These are phyloP conservation scores for Amanita pseudoporphyria DNA, from an alignment of 768 basidiomycete species.

Conservation along the genomic window DNA sequence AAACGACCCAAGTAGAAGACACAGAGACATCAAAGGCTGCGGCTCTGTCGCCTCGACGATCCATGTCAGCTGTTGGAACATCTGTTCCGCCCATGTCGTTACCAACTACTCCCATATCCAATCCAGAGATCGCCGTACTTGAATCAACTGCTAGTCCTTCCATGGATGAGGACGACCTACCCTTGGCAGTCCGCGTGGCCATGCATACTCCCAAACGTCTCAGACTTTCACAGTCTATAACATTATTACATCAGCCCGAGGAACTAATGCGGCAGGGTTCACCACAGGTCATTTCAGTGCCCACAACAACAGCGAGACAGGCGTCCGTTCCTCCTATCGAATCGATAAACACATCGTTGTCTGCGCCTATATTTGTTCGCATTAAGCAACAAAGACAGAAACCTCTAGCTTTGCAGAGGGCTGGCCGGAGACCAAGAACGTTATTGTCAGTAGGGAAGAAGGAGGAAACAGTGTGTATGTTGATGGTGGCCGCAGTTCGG, in stretches of 20 bases:
- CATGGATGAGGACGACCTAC: slow-evolving; percentile 1
- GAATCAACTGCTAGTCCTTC: slow-evolving; percentile 7
- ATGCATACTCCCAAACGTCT: slow-evolving; percentile 3
- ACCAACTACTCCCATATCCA: slow-evolving; percentile 17
- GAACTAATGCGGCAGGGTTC: background rate
- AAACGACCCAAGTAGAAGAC: background rate
- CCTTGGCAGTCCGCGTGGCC: background rate
- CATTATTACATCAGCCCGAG: slow-evolving; percentile 2
- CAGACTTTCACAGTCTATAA: background rate
- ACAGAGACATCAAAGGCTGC: background rate
- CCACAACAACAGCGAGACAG: slow-evolving; percentile 7
- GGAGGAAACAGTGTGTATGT: slow-evolving; percentile 14
- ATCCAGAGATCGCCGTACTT: slow-evolving; percentile 20
- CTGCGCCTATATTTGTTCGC: slow-evolving; percentile 1
- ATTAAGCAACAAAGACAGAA: slow-evolving; percentile 8
- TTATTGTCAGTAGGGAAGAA: slow-evolving; percentile 12
- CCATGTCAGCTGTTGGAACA: background rate
- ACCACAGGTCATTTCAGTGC: background rate
- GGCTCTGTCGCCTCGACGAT: background rate
- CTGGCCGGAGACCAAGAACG: background rate
- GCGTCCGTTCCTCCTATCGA: slow-evolving; percentile 20
- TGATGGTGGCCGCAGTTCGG: slow-evolving; percentile 43
- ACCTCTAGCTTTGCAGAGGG: background rate
- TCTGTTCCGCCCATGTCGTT: background rate
- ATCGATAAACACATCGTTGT: slow-evolving; percentile 13